Conservation (phyloP, 345 rosid genomes). For the Reutealis trisperma region DNA sequence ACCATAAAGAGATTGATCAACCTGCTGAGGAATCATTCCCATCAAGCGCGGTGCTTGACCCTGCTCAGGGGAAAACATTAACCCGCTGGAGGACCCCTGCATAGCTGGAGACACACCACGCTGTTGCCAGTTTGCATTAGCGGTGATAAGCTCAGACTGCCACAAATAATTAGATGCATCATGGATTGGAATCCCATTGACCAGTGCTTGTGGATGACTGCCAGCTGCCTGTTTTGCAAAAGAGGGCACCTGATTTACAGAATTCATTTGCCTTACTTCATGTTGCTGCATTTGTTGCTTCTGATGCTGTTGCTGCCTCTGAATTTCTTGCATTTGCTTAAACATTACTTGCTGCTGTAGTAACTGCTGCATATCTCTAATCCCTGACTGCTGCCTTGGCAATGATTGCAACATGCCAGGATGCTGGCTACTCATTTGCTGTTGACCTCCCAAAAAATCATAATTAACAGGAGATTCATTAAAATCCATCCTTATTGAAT, state of each 20-base stretch:
- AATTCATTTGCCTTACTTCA: constrained; percentile 53
- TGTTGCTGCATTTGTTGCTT: constrained; percentile 56
- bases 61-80: constrained; percentile 60
- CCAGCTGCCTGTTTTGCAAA: constrained; percentile 44
- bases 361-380: constrained; percentile 71
- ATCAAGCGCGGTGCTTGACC: constrained; percentile 43
- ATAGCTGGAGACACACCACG: constrained; percentile 41
- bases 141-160: constrained; percentile 60
- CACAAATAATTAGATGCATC: constrained; percentile 57
- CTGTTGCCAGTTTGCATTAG: constrained; percentile 61
- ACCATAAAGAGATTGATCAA: constrained; percentile 70
- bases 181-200: constrained; percentile 66
- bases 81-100: constrained; percentile 64
- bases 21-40: constrained; percentile 59
- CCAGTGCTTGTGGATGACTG: constrained; percentile 44
- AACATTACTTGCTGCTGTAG: constrained; percentile 70
- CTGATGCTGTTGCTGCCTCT: constrained; percentile 66
- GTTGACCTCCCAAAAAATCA: constrained; percentile 69
- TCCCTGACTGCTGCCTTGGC: constrained; percentile 70
- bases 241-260: constrained; percentile 49
- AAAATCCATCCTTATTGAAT: constrained; percentile 48
- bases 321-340: constrained; percentile 77
- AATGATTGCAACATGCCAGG: constrained; percentile 61
- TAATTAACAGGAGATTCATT: constrained; percentile 67
- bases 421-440: constrained; percentile 58